Evolutionary conservation across 306 rosid genomes (phyloP), one percentile per base, ranked within the genome.

Genomic region (Betula pendula): DNA sequence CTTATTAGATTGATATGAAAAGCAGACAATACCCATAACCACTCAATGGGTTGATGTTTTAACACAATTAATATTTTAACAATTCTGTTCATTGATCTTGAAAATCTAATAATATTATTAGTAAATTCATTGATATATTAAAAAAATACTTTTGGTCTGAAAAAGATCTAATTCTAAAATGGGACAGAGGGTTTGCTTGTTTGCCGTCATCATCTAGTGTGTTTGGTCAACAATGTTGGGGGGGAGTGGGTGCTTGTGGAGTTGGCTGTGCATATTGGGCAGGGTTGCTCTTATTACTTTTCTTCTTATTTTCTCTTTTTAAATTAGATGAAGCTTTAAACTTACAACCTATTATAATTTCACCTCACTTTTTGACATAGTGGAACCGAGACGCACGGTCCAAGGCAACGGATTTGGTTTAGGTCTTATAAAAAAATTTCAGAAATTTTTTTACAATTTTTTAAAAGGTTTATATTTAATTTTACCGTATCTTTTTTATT

Each of bases 181-280:
- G 75, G 80, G 17, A 73, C 83, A 72, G 43, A 3, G 40, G 45
- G 27, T 77, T 77, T 59, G 69, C 77, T 45, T 83, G 55, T 59
- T 14, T 27, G 51, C 71, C 72, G 63, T 56, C 79, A 31, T 59
- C 38, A 31, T 59, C 15, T 49, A 49, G 79, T 72, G 74, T 76
- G 65, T 76, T 80, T 68, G 58, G 81, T 76, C 81, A 83, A 75
- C 81, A 72, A 15, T 55, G 78, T 42, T 66, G 69, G 48, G 71
- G 29, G 48, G 49, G 40, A 76, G 79, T 80, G 74, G 77, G 71
- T 69, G 77, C 80, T 56, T 31, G 49, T 13, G 35, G 72, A 75
- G 20, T 60, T 3, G n/a, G 15, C 11, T 8, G 5, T 10, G 29
- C n/a, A 20, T 50, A 2, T 2, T 13, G 6, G 42, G 20, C 40